Base-by-base conservation (phyloP, 768 basidiomycete species). In the Auriscalpium orientale region DNA sequence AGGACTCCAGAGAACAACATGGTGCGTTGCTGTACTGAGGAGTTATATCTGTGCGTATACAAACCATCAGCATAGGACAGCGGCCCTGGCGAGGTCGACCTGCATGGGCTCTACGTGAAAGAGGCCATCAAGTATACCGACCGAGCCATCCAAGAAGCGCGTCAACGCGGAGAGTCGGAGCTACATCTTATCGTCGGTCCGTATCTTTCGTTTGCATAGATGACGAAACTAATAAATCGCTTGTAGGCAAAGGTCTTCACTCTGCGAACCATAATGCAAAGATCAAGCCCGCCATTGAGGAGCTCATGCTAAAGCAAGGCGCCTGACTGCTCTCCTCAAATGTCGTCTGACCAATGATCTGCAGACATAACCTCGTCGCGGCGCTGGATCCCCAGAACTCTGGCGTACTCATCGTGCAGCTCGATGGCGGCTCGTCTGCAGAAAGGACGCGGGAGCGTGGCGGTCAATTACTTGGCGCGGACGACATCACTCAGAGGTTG, bases 31-130 rank as follows among this genome's bases (percentile, higher is more conserved):
- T 10, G 44, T 16, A 9, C 22, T 46, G 37, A 40, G 16, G n/a
- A 54, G 51, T 18, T 4, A 40, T 51, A 36, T 49, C 40, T 22
- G 43, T 40, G 36, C 40, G 16, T 51, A 28, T 18, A 20, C 15
- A 9, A 15, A 2, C 11, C 12, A 6, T 36, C 33, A 7, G 10
- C 52, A 45, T 64, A 85, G 81, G 83, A 88, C 58, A 84, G 85
- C 51, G 69, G 79, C 56, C 78, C 78, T 0, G 89, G 86, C 1
- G 89, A 93, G 68, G 73, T 97, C 46, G 91, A 98, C 69, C 72
- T 98, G 21, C 95, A 98, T 65, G 95, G 92, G 1, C 73, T 98
- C 4, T 95, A 91, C 68, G 94, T 95, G 58, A 92, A 91, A 66
- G 95, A 98, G 71, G 91, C 94, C 20, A 82, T 95, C 49, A 74